A percentile compares a stretch with the other conserved stretches of the same genome.
Evolutionary conservation across 1,284 basidiomycete species (phyloP).

Genomic region (Tylopilus sp.): DNA sequence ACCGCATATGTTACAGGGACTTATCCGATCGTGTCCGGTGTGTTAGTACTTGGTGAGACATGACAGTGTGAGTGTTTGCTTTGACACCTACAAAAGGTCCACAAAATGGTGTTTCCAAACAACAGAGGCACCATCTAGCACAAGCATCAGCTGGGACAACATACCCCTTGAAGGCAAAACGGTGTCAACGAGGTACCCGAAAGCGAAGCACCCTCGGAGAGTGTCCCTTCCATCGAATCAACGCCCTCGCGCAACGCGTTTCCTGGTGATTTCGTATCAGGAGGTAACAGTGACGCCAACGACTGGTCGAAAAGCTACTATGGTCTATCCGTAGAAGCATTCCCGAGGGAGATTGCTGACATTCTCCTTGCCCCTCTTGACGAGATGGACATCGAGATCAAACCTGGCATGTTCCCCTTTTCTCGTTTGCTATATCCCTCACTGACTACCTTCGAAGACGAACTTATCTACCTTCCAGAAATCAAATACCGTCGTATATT

Average conservation of each 20-base stretch:
- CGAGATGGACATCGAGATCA: slow-evolving; percentile 89
- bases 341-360: slow-evolving; percentile 81
- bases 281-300: slow-evolving; percentile 43
- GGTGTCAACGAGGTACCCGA: slow-evolving; percentile 11
- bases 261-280: slow-evolving; percentile 39
- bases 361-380: slow-evolving; percentile 83
- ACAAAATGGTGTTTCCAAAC: no score
- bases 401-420: slow-evolving; percentile 75
- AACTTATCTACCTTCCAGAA: slow-evolving; percentile 95
- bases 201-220: slow-evolving; percentile 18
- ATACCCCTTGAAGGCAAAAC: slow-evolving; percentile 31
- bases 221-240: slow-evolving; percentile 18
- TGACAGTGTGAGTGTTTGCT: no score
- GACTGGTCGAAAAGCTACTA: slow-evolving; percentile 94
- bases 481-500: slow-evolving; percentile 98
- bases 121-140: slow-evolving; percentile 43
- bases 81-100: no score
- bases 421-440: background rate
- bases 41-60: no score
- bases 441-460: slow-evolving; percentile 65
- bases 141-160: slow-evolving; percentile 27
- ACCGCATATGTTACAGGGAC: no score
- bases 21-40: no score
- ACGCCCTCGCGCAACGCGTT: slow-evolving; percentile 25
- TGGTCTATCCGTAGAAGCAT: slow-evolving; percentile 85